phyloP scores from a whole-genome alignment of 2,329 filamentous ascomycete species.

The Phaeosphaeriaceae sp. region DNA sequence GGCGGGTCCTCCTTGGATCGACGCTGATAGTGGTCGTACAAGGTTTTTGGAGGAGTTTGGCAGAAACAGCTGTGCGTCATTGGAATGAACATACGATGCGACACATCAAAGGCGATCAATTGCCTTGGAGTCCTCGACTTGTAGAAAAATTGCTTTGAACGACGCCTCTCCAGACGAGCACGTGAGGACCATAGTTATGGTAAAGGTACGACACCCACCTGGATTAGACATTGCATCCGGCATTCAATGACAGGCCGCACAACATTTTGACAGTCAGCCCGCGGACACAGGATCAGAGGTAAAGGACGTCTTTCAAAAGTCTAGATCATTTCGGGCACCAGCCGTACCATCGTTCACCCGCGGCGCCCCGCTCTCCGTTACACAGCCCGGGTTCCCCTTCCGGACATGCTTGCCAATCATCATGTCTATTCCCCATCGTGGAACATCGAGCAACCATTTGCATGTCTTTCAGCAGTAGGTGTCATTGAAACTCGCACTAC shows the following conservation, averaged over 20 bases:
- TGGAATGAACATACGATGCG: not conserved
- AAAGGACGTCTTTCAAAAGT: not conserved
- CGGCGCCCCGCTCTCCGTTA: constrained; percentile 4
- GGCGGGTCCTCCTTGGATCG: not conserved
- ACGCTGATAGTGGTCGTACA: not conserved
- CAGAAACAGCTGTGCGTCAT: not conserved
- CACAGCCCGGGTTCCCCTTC: not conserved
- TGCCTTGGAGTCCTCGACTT: not conserved
- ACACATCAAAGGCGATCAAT: not conserved
- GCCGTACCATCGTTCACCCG: constrained; percentile 19
- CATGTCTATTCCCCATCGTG: not conserved
- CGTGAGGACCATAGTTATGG: not conserved
- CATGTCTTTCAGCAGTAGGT: not conserved
- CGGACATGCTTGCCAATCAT: constrained; percentile 1
- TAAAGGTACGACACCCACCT: not conserved
- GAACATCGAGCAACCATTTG: not conserved
- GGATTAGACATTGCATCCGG: not conserved
- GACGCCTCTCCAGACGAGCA: not conserved
- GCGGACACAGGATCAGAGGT: not conserved
- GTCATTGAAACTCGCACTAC: not conserved
- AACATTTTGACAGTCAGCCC: not conserved
- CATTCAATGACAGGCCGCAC: not conserved
- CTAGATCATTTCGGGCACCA: not conserved
- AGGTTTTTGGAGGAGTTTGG: not conserved
- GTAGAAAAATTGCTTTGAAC: not conserved